These are phyloP conservation scores for Amphirosellinia nigrospora DNA, from an alignment of 495 filamentous ascomycete species.

Conservation along the genomic window DNA sequence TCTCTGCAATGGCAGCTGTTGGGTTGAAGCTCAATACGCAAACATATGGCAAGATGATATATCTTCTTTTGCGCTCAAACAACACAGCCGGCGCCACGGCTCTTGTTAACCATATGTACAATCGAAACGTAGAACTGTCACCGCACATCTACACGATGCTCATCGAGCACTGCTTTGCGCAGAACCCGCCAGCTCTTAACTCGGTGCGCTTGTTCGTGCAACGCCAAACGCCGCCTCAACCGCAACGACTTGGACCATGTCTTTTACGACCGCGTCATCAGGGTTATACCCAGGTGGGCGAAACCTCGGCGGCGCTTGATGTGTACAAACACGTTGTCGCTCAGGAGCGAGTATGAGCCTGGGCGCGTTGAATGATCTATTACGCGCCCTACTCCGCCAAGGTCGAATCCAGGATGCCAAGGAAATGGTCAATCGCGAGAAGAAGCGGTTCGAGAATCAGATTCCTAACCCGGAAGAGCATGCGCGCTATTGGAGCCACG, in stretches of 20 bases:
- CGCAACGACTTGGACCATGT: conserved; percentile 56
- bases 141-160: conserved; percentile 73
- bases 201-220: conserved; percentile 62
- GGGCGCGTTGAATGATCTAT: conserved; percentile 50
- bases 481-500: conserved; percentile 45
- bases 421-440: conserved; percentile 45
- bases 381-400: conserved; percentile 52
- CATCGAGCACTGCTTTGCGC: conserved; percentile 68
- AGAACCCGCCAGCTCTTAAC: conserved; percentile 59
- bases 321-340: conserved; percentile 53
- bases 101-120: conserved; percentile 66
- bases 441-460: conserved; percentile 39
- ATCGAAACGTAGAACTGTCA: conserved; percentile 55
- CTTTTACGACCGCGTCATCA: conserved; percentile 72
- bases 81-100: conserved; percentile 58
- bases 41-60: conserved; percentile 68
- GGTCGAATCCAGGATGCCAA: conserved; percentile 45
- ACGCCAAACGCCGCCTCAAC: conserved; percentile 47
- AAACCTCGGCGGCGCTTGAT: conserved; percentile 56
- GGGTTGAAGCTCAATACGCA: conserved; percentile 61
- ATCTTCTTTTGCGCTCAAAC: conserved; percentile 53
- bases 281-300: conserved; percentile 62
- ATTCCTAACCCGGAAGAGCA: conserved; percentile 29
- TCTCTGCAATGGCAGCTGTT: conserved; percentile 58
- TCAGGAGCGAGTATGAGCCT: conserved; percentile 50